A percentile compares a stretch with the other conserved stretches of the same genome.
Evolutionary conservation across 371 early-diverging fungal species (phyloP).

Genomic region (Mortierella sp.): DNA sequence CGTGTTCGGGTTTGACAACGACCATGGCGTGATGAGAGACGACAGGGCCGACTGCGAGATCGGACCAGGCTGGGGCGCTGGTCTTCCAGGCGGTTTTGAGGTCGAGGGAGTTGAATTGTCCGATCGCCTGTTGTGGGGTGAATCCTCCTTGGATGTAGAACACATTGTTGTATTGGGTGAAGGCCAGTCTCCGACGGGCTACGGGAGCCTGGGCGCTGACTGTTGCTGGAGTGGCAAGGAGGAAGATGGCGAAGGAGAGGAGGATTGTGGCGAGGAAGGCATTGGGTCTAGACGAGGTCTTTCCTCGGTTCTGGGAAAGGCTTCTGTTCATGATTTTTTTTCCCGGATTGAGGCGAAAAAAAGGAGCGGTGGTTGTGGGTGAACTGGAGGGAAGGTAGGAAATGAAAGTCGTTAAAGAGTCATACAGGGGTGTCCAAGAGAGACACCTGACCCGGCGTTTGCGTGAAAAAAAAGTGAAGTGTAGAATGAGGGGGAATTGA

Average conservation of each 20-base stretch:
- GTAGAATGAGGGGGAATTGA: background rate
- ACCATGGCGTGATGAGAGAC: conserved; percentile 33
- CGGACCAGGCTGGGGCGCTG: conserved; percentile 15
- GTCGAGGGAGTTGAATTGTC: conserved; percentile 29
- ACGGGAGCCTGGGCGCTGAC: background rate
- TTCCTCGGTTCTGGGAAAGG: background rate
- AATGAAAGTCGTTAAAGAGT: background rate
- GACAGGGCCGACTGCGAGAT: conserved; percentile 18
- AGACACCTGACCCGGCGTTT: background rate
- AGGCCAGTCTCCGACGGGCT: conserved; percentile 30
- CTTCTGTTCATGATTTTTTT: background rate
- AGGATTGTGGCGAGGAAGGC: background rate
- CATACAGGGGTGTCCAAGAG: background rate
- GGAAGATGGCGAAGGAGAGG: background rate
- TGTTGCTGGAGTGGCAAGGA: conserved; percentile 1
- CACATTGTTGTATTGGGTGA: conserved; percentile 13
- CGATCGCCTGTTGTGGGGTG: background rate
- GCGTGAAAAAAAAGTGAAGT: background rate
- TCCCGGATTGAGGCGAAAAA: background rate
- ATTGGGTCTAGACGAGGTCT: background rate
- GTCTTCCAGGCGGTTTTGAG: conserved; percentile 32
- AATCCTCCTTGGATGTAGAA: conserved; percentile 50
- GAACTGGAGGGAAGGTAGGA: background rate
- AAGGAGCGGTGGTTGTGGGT: background rate
- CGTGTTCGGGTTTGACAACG: conserved; percentile 15